Conservation (phyloP, 495 filamentous ascomycete genomes). For the Schizothecium vesticola region DNA sequence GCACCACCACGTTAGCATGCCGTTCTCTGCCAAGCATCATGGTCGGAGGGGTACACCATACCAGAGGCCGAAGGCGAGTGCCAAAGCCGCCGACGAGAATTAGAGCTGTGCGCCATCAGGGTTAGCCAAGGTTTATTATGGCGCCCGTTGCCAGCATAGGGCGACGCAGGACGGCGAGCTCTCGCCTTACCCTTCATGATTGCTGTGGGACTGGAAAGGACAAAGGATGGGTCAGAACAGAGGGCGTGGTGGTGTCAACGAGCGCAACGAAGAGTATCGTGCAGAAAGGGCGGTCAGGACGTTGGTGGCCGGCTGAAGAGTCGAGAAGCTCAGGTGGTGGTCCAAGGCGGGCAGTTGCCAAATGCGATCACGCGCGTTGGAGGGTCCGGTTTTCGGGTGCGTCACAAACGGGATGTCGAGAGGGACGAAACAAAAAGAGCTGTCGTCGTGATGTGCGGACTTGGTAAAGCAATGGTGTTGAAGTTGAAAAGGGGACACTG, state of each 20-base stretch:
- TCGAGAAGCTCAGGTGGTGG: slow-evolving; percentile 4
- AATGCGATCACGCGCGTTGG: not conserved
- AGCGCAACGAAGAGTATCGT: slow-evolving; percentile 27
- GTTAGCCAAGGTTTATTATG: slow-evolving; percentile 24
- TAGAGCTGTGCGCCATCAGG: slow-evolving; percentile 57
- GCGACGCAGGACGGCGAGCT: not conserved
- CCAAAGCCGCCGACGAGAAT: slow-evolving; percentile 99
- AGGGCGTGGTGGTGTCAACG: slow-evolving; percentile 19
- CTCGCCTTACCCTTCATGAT: slow-evolving; percentile 49
- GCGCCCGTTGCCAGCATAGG: not conserved
- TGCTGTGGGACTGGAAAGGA: slow-evolving; percentile 18
- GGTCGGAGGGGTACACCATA: slow-evolving; percentile 37
- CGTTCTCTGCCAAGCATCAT: not conserved
- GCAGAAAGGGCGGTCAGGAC: not conserved
- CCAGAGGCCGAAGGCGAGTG: slow-evolving; percentile 93
- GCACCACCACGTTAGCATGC: slow-evolving; percentile 21
- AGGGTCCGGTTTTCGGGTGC: not conserved
- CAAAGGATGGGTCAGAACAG: slow-evolving; percentile 11
- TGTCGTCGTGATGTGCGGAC: not conserved
- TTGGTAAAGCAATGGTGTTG: not conserved
- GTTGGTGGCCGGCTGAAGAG: not conserved
- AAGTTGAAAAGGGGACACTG: slow-evolving; percentile 14
- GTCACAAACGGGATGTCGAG: not conserved
- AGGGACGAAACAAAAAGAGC: not conserved
- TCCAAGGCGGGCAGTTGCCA: not conserved